Evolutionary conservation across 495 filamentous ascomycete genomes (phyloP).

Genomic region (Trichoderma asperelloides): DNA sequence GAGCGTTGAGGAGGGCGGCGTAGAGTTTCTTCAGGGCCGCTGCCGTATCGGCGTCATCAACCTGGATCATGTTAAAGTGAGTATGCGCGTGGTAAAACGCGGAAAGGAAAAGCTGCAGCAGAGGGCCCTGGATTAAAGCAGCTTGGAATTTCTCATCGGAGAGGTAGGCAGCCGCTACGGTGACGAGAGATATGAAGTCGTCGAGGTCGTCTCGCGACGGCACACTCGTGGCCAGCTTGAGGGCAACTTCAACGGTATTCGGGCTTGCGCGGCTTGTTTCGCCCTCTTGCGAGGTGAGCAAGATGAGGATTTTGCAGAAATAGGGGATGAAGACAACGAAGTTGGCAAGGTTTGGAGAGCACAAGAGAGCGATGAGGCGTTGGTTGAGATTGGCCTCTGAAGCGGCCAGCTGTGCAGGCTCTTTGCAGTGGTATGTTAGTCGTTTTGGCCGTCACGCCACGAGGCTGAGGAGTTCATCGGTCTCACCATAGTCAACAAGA

Average conservation of each 20-base stretch:
- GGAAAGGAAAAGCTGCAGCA: slow-evolving; percentile 22
- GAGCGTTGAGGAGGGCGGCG: slow-evolving; percentile 43
- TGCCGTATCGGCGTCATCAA: slow-evolving; percentile 36
- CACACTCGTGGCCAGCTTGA: slow-evolving; percentile 21
- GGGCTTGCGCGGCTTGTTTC: slow-evolving; percentile 28
- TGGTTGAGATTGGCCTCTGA: slow-evolving; percentile 33
- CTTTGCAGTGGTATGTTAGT: slow-evolving; percentile 19
- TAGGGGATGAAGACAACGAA: slow-evolving; percentile 25
- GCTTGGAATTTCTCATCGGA: slow-evolving; percentile 34
- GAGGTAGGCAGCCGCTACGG: slow-evolving; percentile 33
- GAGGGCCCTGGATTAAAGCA: slow-evolving; percentile 28
- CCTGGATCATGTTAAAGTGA: slow-evolving; percentile 19
- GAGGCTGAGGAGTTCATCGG: neutral
- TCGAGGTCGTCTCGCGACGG: slow-evolving; percentile 23
- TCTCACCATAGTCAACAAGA: slow-evolving; percentile 63
- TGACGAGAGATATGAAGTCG: slow-evolving; percentile 25
- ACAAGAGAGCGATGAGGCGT: slow-evolving; percentile 30
- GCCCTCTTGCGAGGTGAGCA: slow-evolving; percentile 37
- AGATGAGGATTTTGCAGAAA: slow-evolving; percentile 39
- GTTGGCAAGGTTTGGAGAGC: slow-evolving; percentile 22
- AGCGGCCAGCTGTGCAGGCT: slow-evolving; percentile 45
- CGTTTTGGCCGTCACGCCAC: neutral
- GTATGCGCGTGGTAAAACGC: slow-evolving; percentile 24
- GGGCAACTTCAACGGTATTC: slow-evolving; percentile 23
- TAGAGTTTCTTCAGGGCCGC: slow-evolving; percentile 46